Evolutionary conservation across 139 green algal genomes (phyloP).

Genomic region (Auxenochlorella protothecoides): DNA sequence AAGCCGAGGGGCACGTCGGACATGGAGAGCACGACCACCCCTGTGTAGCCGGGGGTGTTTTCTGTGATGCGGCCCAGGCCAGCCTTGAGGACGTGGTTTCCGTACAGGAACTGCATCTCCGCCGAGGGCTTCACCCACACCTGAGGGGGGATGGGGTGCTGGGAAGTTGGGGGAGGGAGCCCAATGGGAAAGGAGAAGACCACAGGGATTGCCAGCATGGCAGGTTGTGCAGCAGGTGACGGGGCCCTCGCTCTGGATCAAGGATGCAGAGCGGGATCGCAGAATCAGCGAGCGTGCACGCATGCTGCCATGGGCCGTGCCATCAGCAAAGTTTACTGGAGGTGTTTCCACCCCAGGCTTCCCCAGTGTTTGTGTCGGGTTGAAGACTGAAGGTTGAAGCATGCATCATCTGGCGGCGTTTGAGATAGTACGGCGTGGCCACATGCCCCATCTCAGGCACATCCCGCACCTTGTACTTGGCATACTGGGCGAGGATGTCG

Average conservation of each 20-base stretch:
- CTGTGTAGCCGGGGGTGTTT: conserved; percentile 78
- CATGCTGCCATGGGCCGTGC: no score
- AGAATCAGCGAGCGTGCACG: no score
- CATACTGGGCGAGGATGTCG: conserved; percentile 80
- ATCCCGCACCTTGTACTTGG: conserved; percentile 87
- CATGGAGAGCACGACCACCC: conserved; percentile 79
- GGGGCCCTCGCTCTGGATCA: no score
- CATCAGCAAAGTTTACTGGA: no score
- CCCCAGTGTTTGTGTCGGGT: conserved; percentile 24
- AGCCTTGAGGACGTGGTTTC: conserved; percentile 96
- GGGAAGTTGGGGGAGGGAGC: not conserved
- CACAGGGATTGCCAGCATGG: no score
- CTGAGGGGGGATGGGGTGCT: conserved; percentile 27
- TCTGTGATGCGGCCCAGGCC: conserved; percentile 95
- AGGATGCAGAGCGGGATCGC: no score
- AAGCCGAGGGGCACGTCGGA: conserved; percentile 95
- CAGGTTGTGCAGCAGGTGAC: no score
- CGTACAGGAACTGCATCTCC: conserved; percentile 98
- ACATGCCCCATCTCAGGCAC: not conserved
- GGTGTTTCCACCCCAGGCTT: not conserved
- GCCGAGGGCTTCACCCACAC: conserved; percentile 95
- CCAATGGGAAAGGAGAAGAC: not conserved
- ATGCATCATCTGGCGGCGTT: conserved; percentile 25
- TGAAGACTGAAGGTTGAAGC: conserved; percentile 52
- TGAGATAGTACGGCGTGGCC: not conserved